phyloP scores from a whole-genome alignment of 768 basidiomycete genomes.

The Pluteus cervinus region DNA sequence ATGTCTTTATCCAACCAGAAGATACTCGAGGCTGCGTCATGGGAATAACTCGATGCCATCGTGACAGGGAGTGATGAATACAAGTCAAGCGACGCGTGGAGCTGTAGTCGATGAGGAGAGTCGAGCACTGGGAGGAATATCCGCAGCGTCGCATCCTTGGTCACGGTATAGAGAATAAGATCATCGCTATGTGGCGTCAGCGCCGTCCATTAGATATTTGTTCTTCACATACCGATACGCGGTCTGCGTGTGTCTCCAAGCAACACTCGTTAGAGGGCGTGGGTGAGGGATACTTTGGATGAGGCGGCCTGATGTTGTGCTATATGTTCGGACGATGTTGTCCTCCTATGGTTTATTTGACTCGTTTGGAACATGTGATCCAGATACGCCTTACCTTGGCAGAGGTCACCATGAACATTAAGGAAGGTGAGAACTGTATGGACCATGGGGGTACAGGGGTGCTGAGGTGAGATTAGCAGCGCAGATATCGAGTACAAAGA shows the following conservation, averaged over 20 bases:
- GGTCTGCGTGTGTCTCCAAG: slow-evolving; percentile 67
- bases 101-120: slow-evolving; percentile 75
- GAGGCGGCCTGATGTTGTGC: slow-evolving; percentile 65
- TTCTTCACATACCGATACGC: slow-evolving; percentile 49
- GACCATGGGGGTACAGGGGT: slow-evolving; percentile 41
- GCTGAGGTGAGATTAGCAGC: slow-evolving; percentile 23
- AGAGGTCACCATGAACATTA: slow-evolving; percentile 66
- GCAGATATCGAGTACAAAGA: slow-evolving; percentile 2
- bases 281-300: slow-evolving; percentile 70
- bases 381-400: slow-evolving; percentile 39
- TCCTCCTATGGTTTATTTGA: slow-evolving; percentile 35
- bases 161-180: slow-evolving; percentile 76
- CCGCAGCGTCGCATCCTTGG: slow-evolving; percentile 74
- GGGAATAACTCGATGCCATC: slow-evolving; percentile 23
- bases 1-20: slow-evolving; percentile 69
- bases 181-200: slow-evolving; percentile 47
- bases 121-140: slow-evolving; percentile 88
- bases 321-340: slow-evolving; percentile 56
- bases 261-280: slow-evolving; percentile 59
- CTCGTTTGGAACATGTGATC: not conserved
- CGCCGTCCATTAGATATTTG: not conserved
- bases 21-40: slow-evolving; percentile 38
- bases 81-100: slow-evolving; percentile 74
- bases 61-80: slow-evolving; percentile 51
- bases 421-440: slow-evolving; percentile 73